A percentile compares a stretch with the other conserved stretches of the same genome.
phyloP scores from a whole-genome alignment of 805 yeast genomes.

The Scheffersomyces spartinae region DNA sequence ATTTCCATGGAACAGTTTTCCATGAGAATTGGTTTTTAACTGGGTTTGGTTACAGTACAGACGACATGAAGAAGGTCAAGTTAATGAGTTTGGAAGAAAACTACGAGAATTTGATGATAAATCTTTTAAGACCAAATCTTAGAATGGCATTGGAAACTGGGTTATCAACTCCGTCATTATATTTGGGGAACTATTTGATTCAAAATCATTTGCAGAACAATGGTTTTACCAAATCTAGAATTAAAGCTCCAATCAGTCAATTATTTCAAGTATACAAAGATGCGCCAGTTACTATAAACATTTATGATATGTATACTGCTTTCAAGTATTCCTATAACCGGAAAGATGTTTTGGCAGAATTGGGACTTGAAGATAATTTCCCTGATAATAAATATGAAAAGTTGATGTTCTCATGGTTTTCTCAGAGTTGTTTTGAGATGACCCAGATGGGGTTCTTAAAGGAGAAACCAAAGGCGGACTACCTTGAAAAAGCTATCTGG shows the following conservation, averaged over 20 bases:
- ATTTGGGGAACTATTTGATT: too few relatives aligned
- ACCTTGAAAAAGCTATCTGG: constrained; percentile 31
- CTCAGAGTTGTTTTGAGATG: constrained; percentile 30
- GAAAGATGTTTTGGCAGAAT: too few relatives aligned
- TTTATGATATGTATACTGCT: constrained; percentile 55
- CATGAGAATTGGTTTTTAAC: too few relatives aligned
- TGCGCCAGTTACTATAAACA: constrained; percentile 57
- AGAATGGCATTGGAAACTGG: constrained; percentile 19
- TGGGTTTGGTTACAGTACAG: too few relatives aligned
- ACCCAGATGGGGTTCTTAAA: constrained; percentile 24
- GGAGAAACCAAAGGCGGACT: constrained; percentile 32
- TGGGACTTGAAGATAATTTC: too few relatives aligned
- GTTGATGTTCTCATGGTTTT: constrained; percentile 25
- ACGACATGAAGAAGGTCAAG: too few relatives aligned
- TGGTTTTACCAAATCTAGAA: constrained; percentile 1
- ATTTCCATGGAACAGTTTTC: too few relatives aligned
- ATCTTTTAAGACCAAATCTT: constrained; percentile 23
- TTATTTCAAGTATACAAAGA: constrained; percentile 67
- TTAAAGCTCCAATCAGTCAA: constrained; percentile 44
- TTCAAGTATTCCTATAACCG: constrained; percentile 51
- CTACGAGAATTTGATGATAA: constrained; percentile 25
- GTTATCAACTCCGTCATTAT: too few relatives aligned
- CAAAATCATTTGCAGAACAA: too few relatives aligned
- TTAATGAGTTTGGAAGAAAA: constrained; percentile 32
- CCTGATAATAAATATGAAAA: constrained; percentile 24